Evolutionary conservation across 768 basidiomycete genomes (phyloP).

Genomic region (Mycena albidolilacea): DNA sequence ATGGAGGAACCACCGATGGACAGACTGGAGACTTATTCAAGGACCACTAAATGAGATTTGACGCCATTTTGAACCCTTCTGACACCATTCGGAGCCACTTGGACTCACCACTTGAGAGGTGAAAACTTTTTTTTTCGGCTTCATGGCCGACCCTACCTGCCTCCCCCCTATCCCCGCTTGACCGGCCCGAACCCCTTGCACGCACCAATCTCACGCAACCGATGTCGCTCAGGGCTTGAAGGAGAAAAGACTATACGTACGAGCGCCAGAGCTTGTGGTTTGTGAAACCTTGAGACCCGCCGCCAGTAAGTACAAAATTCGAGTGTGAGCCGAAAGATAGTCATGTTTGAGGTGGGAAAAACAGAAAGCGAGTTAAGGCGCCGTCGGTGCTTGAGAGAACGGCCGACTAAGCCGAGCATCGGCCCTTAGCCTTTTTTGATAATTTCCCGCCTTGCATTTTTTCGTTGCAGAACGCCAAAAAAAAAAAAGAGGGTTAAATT

Average conservation of each 20-base stretch:
- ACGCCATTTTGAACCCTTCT: too few relatives aligned
- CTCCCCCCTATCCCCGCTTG: too few relatives aligned
- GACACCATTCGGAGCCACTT: too few relatives aligned
- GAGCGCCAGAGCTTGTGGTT: not conserved
- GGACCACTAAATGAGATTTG: too few relatives aligned
- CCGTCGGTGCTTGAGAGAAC: not conserved
- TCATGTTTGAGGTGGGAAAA: conserved; percentile 5
- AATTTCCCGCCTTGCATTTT: conserved; percentile 1
- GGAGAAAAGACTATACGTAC: not conserved
- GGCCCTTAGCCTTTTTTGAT: conserved; percentile 11
- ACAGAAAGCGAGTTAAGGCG: conserved; percentile 2
- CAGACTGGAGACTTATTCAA: too few relatives aligned
- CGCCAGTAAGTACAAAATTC: not conserved
- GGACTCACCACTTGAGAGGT: too few relatives aligned
- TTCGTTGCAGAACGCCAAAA: not conserved
- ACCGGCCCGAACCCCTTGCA: too few relatives aligned
- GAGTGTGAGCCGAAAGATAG: not conserved
- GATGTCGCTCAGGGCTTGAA: too few relatives aligned
- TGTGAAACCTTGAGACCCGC: not conserved
- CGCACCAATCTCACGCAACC: too few relatives aligned
- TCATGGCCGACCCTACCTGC: too few relatives aligned
- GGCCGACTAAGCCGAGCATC: conserved; percentile 7
- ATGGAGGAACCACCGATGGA: too few relatives aligned
- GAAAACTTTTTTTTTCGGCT: too few relatives aligned
- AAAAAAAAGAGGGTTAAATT: not conserved